Evolutionary conservation across 139 green algal species (phyloP), one percentile per base, ranked within the genome.

Genomic region (Astrephomene gubernaculifera): DNA sequence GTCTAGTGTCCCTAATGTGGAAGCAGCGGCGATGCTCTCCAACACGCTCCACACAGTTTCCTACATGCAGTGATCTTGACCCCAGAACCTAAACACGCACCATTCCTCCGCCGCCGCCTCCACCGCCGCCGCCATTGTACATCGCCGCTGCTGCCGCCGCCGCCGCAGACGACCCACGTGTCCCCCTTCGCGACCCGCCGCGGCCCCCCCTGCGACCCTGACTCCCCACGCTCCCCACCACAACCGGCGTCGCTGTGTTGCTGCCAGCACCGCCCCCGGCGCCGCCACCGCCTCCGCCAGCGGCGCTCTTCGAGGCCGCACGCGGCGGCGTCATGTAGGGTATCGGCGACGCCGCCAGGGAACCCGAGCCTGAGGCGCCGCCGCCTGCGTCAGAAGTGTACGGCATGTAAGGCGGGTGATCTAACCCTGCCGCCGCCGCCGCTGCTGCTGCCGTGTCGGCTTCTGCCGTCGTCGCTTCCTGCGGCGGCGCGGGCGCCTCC

Each of bases 251-350:
- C 31, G 27, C 1, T 12, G 33, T 69, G 78, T 29, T n/a, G 10
- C 60, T 45, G 25, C 39, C 60, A 1, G 41, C n/a, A 4, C 33
- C 41, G 24, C 9, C 31, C 24, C 33, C n/a, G 24, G 57, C 21
- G 81, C 68, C 36, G 36, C 49, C 45, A 52, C 52, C 54, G 53
- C 36, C 76, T 12, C 41, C 61, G 22, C 41, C 39, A 8, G 25
- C 68, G 39, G 25, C 76, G 29, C 76, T 73, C 36, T 61, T 67
- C 0, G 76, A 83, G 10, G 36, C 39, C 0, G 27, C 76, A 4
- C 76, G 39, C 41, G 61, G 76, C 76, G 76, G 76, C 41, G 76
- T 83, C 76, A 83, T 83, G 76, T 73, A 73, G n/a, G 61, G 57
- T 27, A 83, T 72, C 21, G 76, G 39, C 33, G 49, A 83, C 17